Evolutionary conservation across 371 early-diverging fungal species (phyloP), one percentile per base, ranked within the genome.

Genomic region (Mortierella sp.): DNA sequence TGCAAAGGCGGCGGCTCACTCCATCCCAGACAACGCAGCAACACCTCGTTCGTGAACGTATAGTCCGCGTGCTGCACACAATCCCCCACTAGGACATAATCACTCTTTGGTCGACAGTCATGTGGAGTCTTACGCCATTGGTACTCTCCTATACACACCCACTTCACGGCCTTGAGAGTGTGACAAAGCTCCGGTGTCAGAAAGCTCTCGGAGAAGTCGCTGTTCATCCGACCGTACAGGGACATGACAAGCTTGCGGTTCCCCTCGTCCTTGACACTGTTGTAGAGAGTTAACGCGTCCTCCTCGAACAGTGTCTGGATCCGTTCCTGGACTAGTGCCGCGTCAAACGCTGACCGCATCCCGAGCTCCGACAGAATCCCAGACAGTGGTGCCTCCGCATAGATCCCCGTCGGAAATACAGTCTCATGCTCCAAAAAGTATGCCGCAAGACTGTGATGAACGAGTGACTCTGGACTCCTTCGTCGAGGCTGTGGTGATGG

Each of bases 331-430:
- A 74, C 44, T 58, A 79, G 53, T 0, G 26, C 24, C 4, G 55
- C 48, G 44, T 71, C 55, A 34, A 79, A 74, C 4, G 6, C 40
- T 9, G 72, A 66, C 10, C 13, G n/a, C 74, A 75, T 79, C 1
- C 80, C 76, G 16, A 74, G 68, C 4, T 66, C 68, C 3, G 50
- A 29, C 14, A 79, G 64, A 22, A 72, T 68, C 8, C 29, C 44
- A 10, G 64, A 41, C 40, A 68, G 44, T 1, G 67, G 29, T 7
- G 53, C 11, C 14, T 66, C n/a, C 2, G 68, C 31, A 37, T 79
- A 79, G 11, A 68, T 11, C 1, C 80, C 76, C 4, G 9, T 24
- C 0, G 80, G 76, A 26, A 79, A 79, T 1, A 79, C 67, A 5
- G 10, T 24, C 41, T 79, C 80, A 8, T 52, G 26, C 0, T 68